Conservation (phyloP, 2,329 filamentous ascomycete genomes). For the Phialocephala sp. region DNA sequence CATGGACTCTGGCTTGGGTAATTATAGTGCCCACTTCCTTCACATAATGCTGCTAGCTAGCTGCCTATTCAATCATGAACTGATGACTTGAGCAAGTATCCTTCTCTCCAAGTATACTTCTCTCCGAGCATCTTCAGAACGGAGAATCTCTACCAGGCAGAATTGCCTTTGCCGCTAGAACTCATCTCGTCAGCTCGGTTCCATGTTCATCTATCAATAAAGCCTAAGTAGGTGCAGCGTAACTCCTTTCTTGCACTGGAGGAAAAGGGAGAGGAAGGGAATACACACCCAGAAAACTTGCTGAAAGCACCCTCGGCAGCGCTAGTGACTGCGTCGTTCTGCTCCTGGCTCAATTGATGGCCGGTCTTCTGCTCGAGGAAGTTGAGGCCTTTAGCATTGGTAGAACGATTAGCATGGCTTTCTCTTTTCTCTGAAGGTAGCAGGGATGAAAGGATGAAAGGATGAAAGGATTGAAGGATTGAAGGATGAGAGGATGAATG, state of each 20-base stretch:
- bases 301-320: neutral
- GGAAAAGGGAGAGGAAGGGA: neutral
- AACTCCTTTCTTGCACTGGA: neutral
- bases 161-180: neutral
- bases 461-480: too few species aligned
- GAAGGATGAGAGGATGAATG: too few species aligned
- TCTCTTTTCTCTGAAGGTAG: neutral
- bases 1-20: neutral
- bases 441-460: too few species aligned
- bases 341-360: neutral
- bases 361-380: constrained; percentile 9
- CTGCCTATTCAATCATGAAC: neutral
- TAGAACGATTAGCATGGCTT: neutral
- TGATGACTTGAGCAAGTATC: neutral
- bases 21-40: neutral
- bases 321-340: neutral
- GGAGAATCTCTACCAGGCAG: neutral
- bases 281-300: neutral
- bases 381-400: neutral
- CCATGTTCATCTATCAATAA: neutral
- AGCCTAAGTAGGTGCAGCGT: neutral
- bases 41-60: constrained; percentile 3
- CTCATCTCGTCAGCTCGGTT: neutral
- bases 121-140: too few species aligned
- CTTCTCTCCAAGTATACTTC: neutral